Base-by-base conservation (phyloP, 495 filamentous ascomycete genomes). In the Diplogelasinospora grovesii region DNA sequence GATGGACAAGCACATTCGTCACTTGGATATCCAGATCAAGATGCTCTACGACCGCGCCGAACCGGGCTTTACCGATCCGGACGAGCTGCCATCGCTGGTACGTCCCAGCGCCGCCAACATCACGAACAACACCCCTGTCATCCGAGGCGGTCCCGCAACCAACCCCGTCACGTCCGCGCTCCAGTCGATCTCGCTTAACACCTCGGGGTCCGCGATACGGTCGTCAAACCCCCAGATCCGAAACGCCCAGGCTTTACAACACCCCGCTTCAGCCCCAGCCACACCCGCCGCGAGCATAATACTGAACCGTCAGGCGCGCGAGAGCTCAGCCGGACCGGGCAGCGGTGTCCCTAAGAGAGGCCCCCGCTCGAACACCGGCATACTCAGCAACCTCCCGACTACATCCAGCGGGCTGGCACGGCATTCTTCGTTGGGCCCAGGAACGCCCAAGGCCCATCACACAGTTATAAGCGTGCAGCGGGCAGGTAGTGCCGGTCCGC, bases 1-100 rank as follows among this genome's bases (percentile, higher is more conserved):
- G 20, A 73, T 95, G 37, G 92, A 97, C 62, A 87, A 92, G 22
- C 88, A 97, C 53, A 75, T 90, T 54, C 86, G 85, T 49, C 79
- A 82, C 32, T 73, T 98, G 35, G 93, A 98, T 57, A 61, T 81
- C 43, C 87, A 90, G 52, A 83, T 98, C 55, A 86, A 87, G 33
- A 76, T 82, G 48, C 70, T 97, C 21, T 77, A 82, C 54, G 86
- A 84, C 47, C 82, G 89, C 43, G 79, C 79, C 51, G 77, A 88
- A 34, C 69, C 65, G 28, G 69, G 69, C 36, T 83, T 97, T 59
- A 75, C 74, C 22, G 89, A 95, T 50, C 82, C 82, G 33, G 74
- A 82, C 44, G 69, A 73, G 48, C 68, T 92, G 15, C 85, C 89
- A 26, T 89, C 87, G 3, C 68, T 88, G n/a, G 71, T 89, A 40